These are phyloP conservation scores for Psophocarpus tetragonolobus DNA, from an alignment of 306 rosid genomes.

Conservation along the genomic window DNA sequence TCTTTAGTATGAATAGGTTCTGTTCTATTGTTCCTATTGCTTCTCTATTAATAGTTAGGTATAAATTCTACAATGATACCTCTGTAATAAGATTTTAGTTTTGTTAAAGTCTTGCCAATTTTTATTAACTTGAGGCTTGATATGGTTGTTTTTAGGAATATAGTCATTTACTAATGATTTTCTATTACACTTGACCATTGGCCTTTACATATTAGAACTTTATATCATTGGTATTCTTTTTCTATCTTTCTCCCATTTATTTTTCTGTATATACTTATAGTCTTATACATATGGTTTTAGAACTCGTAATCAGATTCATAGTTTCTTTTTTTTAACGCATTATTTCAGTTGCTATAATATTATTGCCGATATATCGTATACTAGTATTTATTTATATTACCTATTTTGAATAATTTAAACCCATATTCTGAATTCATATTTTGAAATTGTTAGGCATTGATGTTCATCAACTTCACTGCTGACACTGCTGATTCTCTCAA, in stretches of 20 bases:
- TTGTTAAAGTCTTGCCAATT: not conserved
- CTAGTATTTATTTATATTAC: not conserved
- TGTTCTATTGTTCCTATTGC: not conserved
- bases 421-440: conserved; percentile 13
- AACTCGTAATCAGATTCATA: not conserved
- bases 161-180: not conserved
- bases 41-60: not conserved
- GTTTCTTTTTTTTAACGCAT: not conserved
- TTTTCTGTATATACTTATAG: not conserved
- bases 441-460: conserved; percentile 59
- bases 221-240: not conserved
- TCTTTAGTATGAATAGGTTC: not conserved
- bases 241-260: not conserved
- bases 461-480: conserved; percentile 66
- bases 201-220: not conserved
- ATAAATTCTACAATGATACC: not conserved
- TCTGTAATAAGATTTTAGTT: not conserved
- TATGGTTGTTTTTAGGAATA: not conserved
- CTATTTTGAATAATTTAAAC: not conserved
- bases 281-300: not conserved
- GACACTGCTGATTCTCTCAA: conserved; percentile 58
- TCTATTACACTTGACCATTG: not conserved
- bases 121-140: not conserved
- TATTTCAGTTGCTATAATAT: not conserved
- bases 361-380: not conserved